Evolutionary conservation across 306 rosid genomes (phyloP).

Genomic region (Begonia fuchsioides): DNA sequence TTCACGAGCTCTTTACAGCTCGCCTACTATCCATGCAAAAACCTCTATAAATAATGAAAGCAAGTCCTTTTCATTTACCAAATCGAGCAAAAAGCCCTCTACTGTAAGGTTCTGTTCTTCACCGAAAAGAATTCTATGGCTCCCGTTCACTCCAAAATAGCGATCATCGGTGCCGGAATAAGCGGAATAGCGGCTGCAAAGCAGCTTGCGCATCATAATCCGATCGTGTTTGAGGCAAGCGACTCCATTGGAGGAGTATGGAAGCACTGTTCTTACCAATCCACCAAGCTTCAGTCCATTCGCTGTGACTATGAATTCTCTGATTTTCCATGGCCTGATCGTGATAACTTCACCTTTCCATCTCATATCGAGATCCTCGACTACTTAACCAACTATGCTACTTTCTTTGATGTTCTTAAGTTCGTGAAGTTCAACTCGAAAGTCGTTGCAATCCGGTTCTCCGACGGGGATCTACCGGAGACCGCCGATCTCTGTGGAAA

Average conservation of each 20-base stretch:
- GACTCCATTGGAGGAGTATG: conserved; percentile 55
- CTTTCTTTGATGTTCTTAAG: conserved; percentile 35
- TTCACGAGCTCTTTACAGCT: too few species aligned
- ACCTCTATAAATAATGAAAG: too few species aligned
- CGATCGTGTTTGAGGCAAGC: conserved; percentile 41
- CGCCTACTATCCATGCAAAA: too few species aligned
- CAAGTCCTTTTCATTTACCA: too few species aligned
- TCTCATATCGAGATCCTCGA: conserved; percentile 31
- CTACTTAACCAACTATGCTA: conserved; percentile 35
- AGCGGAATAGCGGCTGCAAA: conserved; percentile 63
- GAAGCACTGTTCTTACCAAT: conserved; percentile 42
- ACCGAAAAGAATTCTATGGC: neutral
- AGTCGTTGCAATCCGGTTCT: conserved; percentile 30
- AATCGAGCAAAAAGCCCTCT: too few species aligned
- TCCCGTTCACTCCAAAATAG: conserved; percentile 21
- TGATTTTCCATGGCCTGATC: conserved; percentile 43
- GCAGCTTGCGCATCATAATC: conserved; percentile 29
- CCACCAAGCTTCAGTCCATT: conserved; percentile 49
- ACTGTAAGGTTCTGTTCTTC: too few species aligned
- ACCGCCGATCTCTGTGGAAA: too few species aligned
- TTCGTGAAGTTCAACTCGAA: conserved; percentile 27
- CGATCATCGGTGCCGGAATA: conserved; percentile 53
- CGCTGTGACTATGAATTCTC: conserved; percentile 48
- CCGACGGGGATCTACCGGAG: conserved; percentile 1
- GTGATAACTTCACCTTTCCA: conserved; percentile 30